These are phyloP conservation scores for Dendryphion nanum DNA, from an alignment of 2,329 filamentous ascomycete species.

Conservation along the genomic window DNA sequence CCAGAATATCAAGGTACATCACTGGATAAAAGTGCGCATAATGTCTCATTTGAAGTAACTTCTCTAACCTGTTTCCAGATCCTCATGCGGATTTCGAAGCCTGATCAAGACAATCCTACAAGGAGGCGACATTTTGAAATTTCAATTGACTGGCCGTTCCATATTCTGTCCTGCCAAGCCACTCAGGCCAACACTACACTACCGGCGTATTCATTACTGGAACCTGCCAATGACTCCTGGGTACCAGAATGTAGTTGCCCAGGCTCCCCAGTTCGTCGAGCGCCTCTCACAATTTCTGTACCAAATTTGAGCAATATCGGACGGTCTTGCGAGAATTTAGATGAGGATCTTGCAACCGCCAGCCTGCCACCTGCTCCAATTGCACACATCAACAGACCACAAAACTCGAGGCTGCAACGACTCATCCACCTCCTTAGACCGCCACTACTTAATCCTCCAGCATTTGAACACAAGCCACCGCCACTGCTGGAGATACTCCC, in stretches of 20 bases:
- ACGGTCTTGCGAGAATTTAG: constrained; percentile 27
- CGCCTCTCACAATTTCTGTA: constrained; percentile 48
- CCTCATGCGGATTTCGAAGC: constrained; percentile 85
- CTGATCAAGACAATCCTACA: constrained; percentile 72
- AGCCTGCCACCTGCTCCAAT: constrained; percentile 52
- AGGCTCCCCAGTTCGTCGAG: constrained; percentile 56
- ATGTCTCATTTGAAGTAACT: background rate
- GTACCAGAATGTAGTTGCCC: constrained; percentile 63
- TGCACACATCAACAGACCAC: constrained; percentile 46
- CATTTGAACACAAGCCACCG: constrained; percentile 80
- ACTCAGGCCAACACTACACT: constrained; percentile 85
- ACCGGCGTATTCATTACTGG: constrained; percentile 70
- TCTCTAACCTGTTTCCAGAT: constrained; percentile 56
- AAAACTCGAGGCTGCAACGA: constrained; percentile 52
- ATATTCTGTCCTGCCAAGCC: constrained; percentile 89
- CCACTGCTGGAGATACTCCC: constrained; percentile 76
- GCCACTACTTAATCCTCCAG: constrained; percentile 84
- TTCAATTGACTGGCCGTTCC: constrained; percentile 92
- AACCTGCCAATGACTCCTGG: constrained; percentile 30
- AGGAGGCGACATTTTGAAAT: constrained; percentile 92
- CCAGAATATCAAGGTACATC: constrained; percentile 88
- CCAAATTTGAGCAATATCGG: constrained; percentile 61
- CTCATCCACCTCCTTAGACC: constrained; percentile 82
- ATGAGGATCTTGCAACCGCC: constrained; percentile 33
- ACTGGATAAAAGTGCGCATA: constrained; percentile 86